Evolutionary conservation across 345 rosid species (phyloP).

Genomic region (Odontarrhena argentea): DNA sequence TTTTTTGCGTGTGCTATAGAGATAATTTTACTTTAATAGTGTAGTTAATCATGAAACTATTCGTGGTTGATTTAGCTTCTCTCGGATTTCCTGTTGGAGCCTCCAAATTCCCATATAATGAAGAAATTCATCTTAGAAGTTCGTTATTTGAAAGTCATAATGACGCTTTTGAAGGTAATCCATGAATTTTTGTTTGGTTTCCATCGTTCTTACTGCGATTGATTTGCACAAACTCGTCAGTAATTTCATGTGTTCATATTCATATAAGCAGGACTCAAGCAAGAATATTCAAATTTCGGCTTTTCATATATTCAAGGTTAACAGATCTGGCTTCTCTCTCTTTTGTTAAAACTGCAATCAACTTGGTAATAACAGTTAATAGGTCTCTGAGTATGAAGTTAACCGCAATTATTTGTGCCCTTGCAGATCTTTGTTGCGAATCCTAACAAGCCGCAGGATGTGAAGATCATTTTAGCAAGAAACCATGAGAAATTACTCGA

Average conservation of each 20-base stretch:
- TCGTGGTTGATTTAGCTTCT: slow-evolving; percentile 66
- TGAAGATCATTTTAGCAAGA: slow-evolving; percentile 82
- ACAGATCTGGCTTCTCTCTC: not conserved
- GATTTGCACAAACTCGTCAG: slow-evolving; percentile 8
- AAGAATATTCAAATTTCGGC: slow-evolving; percentile 89
- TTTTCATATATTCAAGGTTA: slow-evolving; percentile 97
- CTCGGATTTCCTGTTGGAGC: slow-evolving; percentile 89
- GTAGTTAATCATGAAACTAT: slow-evolving; percentile 23
- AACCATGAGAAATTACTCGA: slow-evolving; percentile 74
- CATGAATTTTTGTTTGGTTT: slow-evolving; percentile 16
- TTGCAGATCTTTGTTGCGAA: slow-evolving; percentile 92
- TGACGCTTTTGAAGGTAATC: slow-evolving; percentile 82
- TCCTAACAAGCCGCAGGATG: slow-evolving; percentile 90
- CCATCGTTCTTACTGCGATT: slow-evolving; percentile 11
- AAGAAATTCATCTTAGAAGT: slow-evolving; percentile 90
- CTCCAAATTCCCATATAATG: slow-evolving; percentile 86
- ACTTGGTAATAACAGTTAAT: slow-evolving; percentile 4
- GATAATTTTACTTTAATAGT: slow-evolving; percentile 3
- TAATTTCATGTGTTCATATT: slow-evolving; percentile 27
- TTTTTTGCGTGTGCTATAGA: slow-evolving; percentile 9
- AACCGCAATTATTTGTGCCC: not conserved
- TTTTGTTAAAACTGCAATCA: not conserved
- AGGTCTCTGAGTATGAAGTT: slow-evolving; percentile 21
- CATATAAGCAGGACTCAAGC: slow-evolving; percentile 79
- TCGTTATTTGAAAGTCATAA: slow-evolving; percentile 85